Evolutionary conservation across 1,284 basidiomycete genomes (phyloP), one percentile per base, ranked within the genome.

Genomic region (Trichosporon faecale): DNA sequence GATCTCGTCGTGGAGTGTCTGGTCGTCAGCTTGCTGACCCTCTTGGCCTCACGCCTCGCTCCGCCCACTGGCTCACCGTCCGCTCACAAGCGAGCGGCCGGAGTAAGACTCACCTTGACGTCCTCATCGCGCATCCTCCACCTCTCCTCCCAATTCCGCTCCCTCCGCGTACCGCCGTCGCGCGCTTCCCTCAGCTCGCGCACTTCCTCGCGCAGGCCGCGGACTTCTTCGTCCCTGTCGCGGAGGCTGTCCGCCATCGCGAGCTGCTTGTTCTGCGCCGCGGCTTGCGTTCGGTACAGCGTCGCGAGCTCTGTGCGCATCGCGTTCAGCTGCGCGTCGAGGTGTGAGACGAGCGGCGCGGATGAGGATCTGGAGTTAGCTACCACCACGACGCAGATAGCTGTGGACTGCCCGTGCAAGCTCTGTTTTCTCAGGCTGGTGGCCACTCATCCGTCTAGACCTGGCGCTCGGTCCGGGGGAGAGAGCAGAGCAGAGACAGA

Each of bases 1-100:
- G 82, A 95, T 91, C 84, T 98, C 96, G 84, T 99, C 96, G 78
- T 96, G 93, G 6, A 98, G 87, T 66, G 93, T 91, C 94, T 97
- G 76, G 14, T 21, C 12, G 14, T 9, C 5, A 40, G 29, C 46
- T 16, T 44, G 14, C 14, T 14, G 40, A 35, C 8, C 33, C 11
- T 6, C 33, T 35, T 35, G 40, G 11, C 44, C 21, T 14, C 21
- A 65, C 64, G 8, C 2, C 64, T 23, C 33, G 25, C n/a, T n/a
- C 40, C 33, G 33, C 33, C 7, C 29, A 60, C 49, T 4, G 49
- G n/a, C 23, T 18, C n/a, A 3, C 4, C 49, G 18, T 14, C 25
- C 35, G 4, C 21, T 16, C n/a, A n/a, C n/a, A n/a, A n/a, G n/a
- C n/a, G n/a, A n/a, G n/a, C n/a, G n/a, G n/a, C n/a, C n/a, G n/a